A percentile compares a stretch with the other conserved stretches of the same genome.
phyloP scores from a whole-genome alignment of 2,329 filamentous ascomycete genomes.

The Aspergillus fumigatus region DNA sequence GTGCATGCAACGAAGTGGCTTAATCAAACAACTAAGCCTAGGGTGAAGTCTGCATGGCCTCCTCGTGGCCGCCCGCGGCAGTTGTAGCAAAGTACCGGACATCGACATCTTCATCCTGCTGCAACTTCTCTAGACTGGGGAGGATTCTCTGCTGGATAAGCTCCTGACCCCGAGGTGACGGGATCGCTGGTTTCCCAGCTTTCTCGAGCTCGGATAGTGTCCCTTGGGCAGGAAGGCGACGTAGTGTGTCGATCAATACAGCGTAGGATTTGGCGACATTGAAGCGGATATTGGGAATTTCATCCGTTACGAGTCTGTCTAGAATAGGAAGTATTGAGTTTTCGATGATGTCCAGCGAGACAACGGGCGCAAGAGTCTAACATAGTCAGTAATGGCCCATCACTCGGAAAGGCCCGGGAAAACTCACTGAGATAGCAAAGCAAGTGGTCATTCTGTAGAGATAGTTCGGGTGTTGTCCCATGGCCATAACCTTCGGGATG shows the following conservation, averaged over 20 bases:
- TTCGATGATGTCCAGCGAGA: slow-evolving; percentile 89
- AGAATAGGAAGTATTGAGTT: slow-evolving; percentile 93
- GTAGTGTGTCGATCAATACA: slow-evolving; percentile 83
- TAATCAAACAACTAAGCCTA: slow-evolving; percentile 19
- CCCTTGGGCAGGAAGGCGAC: slow-evolving; percentile 81
- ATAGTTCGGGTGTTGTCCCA: slow-evolving; percentile 98
- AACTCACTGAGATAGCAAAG: slow-evolving; percentile 91
- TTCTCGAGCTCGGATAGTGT: slow-evolving; percentile 84
- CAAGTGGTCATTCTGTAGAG: slow-evolving; percentile 99
- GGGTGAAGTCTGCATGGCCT: slow-evolving; percentile 53
- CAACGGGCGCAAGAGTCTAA: slow-evolving; percentile 87
- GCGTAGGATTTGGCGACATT: slow-evolving; percentile 98
- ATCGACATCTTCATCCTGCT: slow-evolving; percentile 96
- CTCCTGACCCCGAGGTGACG: slow-evolving; percentile 69
- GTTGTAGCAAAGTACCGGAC: slow-evolving; percentile 97
- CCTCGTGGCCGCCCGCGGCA: slow-evolving; percentile 58
- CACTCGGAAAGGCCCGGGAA: background rate
- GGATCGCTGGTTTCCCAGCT: slow-evolving; percentile 51
- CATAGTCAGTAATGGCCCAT: slow-evolving; percentile 23
- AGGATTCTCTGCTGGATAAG: slow-evolving; percentile 82
- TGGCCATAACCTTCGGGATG: slow-evolving; percentile 96
- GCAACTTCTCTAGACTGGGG: slow-evolving; percentile 88
- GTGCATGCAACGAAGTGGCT: slow-evolving; percentile 6
- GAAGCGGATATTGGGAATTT: slow-evolving; percentile 98
- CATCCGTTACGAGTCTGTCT: slow-evolving; percentile 86